phyloP scores from a whole-genome alignment of 345 rosid genomes.

The Hypericum androsaemum region DNA sequence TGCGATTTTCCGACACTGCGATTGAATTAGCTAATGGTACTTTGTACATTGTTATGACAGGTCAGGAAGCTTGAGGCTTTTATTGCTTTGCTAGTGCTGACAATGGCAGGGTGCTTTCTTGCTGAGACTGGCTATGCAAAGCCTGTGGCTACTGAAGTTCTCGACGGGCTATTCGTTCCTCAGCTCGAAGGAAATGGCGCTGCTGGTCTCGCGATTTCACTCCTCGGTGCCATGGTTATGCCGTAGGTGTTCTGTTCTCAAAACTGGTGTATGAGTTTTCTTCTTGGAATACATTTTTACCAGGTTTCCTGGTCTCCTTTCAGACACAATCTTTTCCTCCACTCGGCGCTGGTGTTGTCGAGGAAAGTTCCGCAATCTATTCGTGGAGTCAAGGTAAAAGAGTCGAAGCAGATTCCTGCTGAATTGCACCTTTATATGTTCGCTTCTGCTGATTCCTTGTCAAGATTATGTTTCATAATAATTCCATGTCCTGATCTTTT shows the following conservation, averaged over 20 bases:
- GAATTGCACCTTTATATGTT: too few species aligned
- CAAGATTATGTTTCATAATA: too few species aligned
- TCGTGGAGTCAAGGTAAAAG: slow-evolving; percentile 58
- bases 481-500: too few species aligned
- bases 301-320: slow-evolving; percentile 3
- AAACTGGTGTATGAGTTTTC: slow-evolving; percentile 1
- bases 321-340: slow-evolving; percentile 94
- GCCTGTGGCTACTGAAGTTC: slow-evolving; percentile 59
- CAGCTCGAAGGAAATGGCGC: slow-evolving; percentile 90
- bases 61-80: slow-evolving; percentile 86
- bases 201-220: slow-evolving; percentile 83
- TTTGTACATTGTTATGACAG: slow-evolving; percentile 26
- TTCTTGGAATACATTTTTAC: slow-evolving; percentile 1
- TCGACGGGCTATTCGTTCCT: slow-evolving; percentile 84
- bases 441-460: too few species aligned
- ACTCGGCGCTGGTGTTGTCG: slow-evolving; percentile 90
- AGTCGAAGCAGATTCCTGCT: neutral
- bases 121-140: slow-evolving; percentile 73
- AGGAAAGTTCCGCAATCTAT: slow-evolving; percentile 82
- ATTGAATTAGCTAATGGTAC: slow-evolving; percentile 4
- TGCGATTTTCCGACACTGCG: slow-evolving; percentile 1
- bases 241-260: slow-evolving; percentile 49
- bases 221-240: slow-evolving; percentile 97
- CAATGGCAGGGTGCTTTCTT: slow-evolving; percentile 83
- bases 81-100: slow-evolving; percentile 67